phyloP scores from a whole-genome alignment of 202 grass and related monocot genomes.

The Setaria italica region DNA sequence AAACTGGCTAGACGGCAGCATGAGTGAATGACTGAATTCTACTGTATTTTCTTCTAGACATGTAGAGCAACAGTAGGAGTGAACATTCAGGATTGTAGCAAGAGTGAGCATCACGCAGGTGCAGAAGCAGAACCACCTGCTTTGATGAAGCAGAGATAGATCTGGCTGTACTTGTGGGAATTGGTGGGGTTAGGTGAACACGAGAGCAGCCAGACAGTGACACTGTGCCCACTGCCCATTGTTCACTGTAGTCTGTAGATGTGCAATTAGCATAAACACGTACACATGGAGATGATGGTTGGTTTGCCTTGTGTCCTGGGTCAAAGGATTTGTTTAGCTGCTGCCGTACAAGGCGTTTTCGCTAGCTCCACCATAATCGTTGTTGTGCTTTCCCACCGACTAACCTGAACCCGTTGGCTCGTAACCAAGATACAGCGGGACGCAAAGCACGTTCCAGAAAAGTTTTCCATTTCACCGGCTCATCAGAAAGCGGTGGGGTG shows the following conservation, averaged over 20 bases:
- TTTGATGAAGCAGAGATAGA: neutral
- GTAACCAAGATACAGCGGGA: neutral
- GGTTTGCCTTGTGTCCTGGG: neutral
- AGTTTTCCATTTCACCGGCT: no score
- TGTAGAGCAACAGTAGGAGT: no score
- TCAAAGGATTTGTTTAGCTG: neutral
- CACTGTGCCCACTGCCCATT: neutral
- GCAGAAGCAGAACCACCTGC: neutral
- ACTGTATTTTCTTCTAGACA: no score
- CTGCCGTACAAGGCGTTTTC: neutral
- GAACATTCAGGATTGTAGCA: neutral
- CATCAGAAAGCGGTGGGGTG: neutral
- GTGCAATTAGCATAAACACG: neutral
- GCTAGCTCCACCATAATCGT: neutral
- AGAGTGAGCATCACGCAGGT: no score
- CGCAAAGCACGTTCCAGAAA: neutral
- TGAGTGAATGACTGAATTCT: neutral
- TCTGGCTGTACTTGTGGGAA: neutral
- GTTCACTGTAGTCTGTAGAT: neutral
- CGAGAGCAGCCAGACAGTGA: conserved; percentile 25
- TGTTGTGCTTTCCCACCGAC: neutral
- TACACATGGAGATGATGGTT: neutral
- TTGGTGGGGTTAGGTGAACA: neutral
- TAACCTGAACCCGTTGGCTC: neutral
- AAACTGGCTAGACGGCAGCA: neutral